Conservation (phyloP, 495 filamentous ascomycete species). For the Staphylotrichum tortipilum region DNA sequence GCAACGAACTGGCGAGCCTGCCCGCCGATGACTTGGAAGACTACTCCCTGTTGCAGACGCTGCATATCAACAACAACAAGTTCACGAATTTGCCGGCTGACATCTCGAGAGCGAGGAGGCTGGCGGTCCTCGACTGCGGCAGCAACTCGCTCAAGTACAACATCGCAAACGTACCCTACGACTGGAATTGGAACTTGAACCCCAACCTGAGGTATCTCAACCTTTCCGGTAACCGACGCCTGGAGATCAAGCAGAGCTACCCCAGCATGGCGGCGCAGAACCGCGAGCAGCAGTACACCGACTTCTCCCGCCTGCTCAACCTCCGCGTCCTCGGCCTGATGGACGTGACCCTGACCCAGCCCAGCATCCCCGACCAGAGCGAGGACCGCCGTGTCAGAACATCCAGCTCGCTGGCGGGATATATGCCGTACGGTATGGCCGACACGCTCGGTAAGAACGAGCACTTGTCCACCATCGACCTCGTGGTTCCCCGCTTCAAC, state of each 20-base stretch:
- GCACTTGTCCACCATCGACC: slow-evolving; percentile 93
- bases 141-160: slow-evolving; percentile 99
- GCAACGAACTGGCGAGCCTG: slow-evolving; percentile 83
- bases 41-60: slow-evolving; percentile 70
- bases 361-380: slow-evolving; percentile 85
- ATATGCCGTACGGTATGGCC: slow-evolving; percentile 92
- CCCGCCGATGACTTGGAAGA: slow-evolving; percentile 94
- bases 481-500: slow-evolving; percentile 88
- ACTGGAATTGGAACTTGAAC: slow-evolving; percentile 99
- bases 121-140: slow-evolving; percentile 78
- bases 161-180: slow-evolving; percentile 97
- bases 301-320: slow-evolving; percentile 80
- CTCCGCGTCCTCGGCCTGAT: slow-evolving; percentile 87
- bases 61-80: slow-evolving; percentile 95
- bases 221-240: slow-evolving; percentile 89
- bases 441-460: slow-evolving; percentile 90
- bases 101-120: slow-evolving; percentile 84
- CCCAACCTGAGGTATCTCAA: slow-evolving; percentile 90
- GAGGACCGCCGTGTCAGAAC: slow-evolving; percentile 94
- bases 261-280: slow-evolving; percentile 40
- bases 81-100: slow-evolving; percentile 96
- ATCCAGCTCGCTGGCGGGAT: slow-evolving; percentile 82
- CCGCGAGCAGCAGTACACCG: slow-evolving; percentile 72
- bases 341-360: slow-evolving; percentile 87
- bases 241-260: slow-evolving; percentile 85